These are phyloP conservation scores for Geum urbanum DNA, from an alignment of 306 rosid genomes.

Conservation along the genomic window DNA sequence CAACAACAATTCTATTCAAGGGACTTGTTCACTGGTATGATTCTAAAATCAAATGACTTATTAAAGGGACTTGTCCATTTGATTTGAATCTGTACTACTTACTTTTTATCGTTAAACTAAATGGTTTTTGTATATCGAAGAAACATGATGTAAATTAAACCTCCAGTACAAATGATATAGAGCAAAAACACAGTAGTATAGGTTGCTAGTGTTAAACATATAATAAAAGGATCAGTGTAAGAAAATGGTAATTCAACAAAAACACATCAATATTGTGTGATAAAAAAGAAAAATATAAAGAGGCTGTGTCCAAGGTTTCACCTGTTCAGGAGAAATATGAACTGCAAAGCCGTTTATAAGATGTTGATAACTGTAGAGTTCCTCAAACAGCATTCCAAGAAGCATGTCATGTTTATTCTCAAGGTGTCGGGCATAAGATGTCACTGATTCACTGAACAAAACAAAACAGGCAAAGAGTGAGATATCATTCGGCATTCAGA, in stretches of 20 bases:
- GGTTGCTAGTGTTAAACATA: constrained; percentile 9
- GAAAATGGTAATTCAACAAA: constrained; percentile 33
- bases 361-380: constrained; percentile 84
- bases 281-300: constrained; percentile 17
- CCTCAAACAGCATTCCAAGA: constrained; percentile 78
- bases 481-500: constrained; percentile 6
- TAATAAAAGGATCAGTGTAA: constrained; percentile 29
- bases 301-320: constrained; percentile 46
- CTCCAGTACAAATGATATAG: not conserved
- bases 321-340: constrained; percentile 88
- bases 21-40: constrained; percentile 1
- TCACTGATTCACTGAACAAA: constrained; percentile 69
- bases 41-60: too few species aligned
- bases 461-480: constrained; percentile 6
- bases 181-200: not conserved
- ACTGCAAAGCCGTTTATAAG: constrained; percentile 98
- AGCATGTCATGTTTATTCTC: constrained; percentile 89
- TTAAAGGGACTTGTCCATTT: too few species aligned
- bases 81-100: not conserved
- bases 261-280: constrained; percentile 19
- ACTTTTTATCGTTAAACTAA: not conserved
- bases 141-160: constrained; percentile 1
- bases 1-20: not conserved
- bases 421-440: constrained; percentile 83
- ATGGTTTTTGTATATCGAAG: not conserved